These are phyloP conservation scores for Boechera retrofracta DNA, from an alignment of 345 rosid genomes.

Conservation along the genomic window DNA sequence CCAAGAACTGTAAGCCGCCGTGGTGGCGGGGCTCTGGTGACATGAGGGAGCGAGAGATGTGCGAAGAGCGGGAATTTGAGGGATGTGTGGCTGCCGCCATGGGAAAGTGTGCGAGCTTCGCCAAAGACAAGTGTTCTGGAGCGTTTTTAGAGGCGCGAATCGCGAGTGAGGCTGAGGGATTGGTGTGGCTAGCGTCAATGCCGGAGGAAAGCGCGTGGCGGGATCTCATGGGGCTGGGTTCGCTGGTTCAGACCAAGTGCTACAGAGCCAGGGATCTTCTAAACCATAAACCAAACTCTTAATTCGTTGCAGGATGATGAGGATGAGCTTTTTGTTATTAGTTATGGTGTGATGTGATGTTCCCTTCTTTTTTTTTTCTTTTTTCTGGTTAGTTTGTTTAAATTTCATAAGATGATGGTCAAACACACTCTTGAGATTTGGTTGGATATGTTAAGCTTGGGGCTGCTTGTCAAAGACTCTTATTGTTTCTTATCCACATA, in stretches of 20 bases:
- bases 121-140: conserved; percentile 57
- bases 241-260: conserved; percentile 37
- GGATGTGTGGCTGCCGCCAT: conserved; percentile 63
- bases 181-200: conserved; percentile 54
- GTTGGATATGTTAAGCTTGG: too few relatives aligned
- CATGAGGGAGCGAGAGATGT: conserved; percentile 66
- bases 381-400: too few relatives aligned
- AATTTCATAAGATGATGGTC: too few relatives aligned
- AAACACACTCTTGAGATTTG: too few relatives aligned
- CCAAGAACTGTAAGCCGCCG: conserved; percentile 72
- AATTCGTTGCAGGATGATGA: background rate
- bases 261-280: conserved; percentile 57
- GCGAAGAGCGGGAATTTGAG: conserved; percentile 81
- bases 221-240: conserved; percentile 26
- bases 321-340: too few relatives aligned
- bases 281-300: background rate
- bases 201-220: conserved; percentile 47
- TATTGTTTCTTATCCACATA: too few relatives aligned
- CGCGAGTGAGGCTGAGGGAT: conserved; percentile 46
- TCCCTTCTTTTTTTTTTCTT: background rate
- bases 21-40: conserved; percentile 73
- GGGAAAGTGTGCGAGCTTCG: conserved; percentile 70
- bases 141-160: conserved; percentile 77
- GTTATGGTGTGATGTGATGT: background rate
- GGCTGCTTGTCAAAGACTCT: too few relatives aligned